Evolutionary conservation across 805 yeast species (phyloP), one percentile per base, ranked within the genome.

Genomic region (Metschnikowia lunata): DNA sequence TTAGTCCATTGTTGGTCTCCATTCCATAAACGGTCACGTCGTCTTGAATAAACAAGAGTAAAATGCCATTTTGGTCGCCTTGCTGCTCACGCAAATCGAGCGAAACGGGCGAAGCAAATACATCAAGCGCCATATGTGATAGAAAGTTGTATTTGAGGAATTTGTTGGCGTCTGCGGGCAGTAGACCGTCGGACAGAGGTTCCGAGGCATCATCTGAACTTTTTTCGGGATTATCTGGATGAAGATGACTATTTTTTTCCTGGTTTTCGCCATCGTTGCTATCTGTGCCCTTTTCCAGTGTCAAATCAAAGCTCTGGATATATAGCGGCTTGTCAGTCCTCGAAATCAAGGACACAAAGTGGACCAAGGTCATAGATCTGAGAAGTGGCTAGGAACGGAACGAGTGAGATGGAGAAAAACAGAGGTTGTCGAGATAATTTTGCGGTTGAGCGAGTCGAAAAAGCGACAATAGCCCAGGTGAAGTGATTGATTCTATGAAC

Each of bases 61-160:
- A 48, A n/a, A 59, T 63, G n/a, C 65, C 65, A 29, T 43, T 52
- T 37, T 58, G 61, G 10, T 29, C 43, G 26, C 45, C 39, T 47
- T 69, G 74, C 43, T 61, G 69, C 45, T 67, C 74, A 26, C 73
- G 56, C 28, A 69, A 51, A 39, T 57, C 55, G 14, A 74, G 64
- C 30, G 74, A 62, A 9, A 71, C 49, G 0, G 80, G 79, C 28
- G 85, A 77, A 30, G 80, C 71, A 55, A 84, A 82, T 15, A 82
- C 75, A 59, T 84, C 90, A 23, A 84, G 64, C 6, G 88, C 80
- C 84, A 84, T 83, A 57, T 84, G 88, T n/a, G 87, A 76, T 28
- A 84, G 66, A 52, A 83, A 83, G 55, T 84, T 82, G 64, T 80
- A 82, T 52, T 82, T 80, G 28, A 83, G 63, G 43, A 77, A 63